Conservation (phyloP, 148 eudicot species). For the Chenopodium berlandieri region DNA sequence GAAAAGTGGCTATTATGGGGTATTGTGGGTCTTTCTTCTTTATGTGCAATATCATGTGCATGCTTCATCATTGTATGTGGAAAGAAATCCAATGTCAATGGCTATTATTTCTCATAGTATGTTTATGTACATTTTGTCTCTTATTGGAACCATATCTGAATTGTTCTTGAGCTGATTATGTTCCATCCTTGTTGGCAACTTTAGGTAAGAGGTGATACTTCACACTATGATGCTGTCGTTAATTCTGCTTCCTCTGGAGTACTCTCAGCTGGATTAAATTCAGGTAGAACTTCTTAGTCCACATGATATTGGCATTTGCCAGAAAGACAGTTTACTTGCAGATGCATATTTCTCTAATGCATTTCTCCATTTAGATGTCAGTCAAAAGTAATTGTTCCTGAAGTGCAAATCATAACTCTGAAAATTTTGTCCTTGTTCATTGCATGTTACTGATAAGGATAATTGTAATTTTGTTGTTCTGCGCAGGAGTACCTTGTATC, state of each 20-base stretch:
- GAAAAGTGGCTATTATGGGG: background rate
- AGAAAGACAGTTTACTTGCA: background rate
- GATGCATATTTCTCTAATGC: background rate
- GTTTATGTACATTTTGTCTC: background rate
- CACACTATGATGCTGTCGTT: constrained; percentile 97
- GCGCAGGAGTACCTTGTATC: constrained; percentile 91
- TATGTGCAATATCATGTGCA: background rate
- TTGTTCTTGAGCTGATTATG: constrained; percentile 4
- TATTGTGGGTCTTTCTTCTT: background rate
- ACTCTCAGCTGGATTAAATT: constrained; percentile 80
- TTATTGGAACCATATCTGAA: background rate
- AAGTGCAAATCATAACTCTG: background rate
- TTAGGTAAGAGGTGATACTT: constrained; percentile 89
- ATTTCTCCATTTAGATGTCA: background rate
- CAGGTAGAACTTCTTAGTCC: constrained; percentile 50
- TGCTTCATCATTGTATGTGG: background rate
- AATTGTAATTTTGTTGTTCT: constrained; percentile 5
- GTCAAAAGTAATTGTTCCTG: too few relatives aligned
- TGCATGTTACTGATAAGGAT: background rate
- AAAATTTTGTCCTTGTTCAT: background rate
- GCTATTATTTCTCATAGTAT: background rate
- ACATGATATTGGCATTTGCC: background rate
- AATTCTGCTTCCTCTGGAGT: constrained; percentile 96
- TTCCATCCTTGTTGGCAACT: constrained; percentile 13
- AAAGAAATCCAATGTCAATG: background rate